These are phyloP conservation scores for Penicillium fuscoglaucum DNA, from an alignment of 2,329 filamentous ascomycete genomes.

Conservation along the genomic window DNA sequence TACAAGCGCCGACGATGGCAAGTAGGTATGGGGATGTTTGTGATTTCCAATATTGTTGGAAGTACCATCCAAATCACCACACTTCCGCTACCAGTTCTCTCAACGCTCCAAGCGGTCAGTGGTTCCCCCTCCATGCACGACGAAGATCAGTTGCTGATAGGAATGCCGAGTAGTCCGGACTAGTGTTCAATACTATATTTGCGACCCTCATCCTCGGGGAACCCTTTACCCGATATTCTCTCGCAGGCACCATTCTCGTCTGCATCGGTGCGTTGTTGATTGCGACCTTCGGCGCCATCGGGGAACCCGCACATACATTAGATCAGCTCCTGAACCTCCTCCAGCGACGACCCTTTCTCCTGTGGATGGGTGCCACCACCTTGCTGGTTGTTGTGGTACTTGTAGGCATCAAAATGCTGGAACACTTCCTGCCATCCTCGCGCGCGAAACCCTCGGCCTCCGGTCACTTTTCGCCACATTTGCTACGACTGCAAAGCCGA, in stretches of 20 bases:
- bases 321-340: constrained; percentile 77
- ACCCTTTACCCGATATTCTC: constrained; percentile 91
- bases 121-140: constrained; percentile 3
- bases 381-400: constrained; percentile 71
- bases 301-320: constrained; percentile 86
- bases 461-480: constrained; percentile 43
- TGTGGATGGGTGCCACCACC: constrained; percentile 84
- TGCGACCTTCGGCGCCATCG: constrained; percentile 88
- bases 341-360: constrained; percentile 70
- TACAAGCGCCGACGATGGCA: constrained; percentile 90
- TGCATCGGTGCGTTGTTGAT: constrained; percentile 87
- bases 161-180: constrained; percentile 61
- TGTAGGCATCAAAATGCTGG: constrained; percentile 53
- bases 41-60: constrained; percentile 88
- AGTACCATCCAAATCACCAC: constrained; percentile 98
- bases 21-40: constrained; percentile 94
- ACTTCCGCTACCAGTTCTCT: constrained; percentile 87
- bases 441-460: constrained; percentile 44
- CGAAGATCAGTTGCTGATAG: constrained; percentile 13
- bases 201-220: constrained; percentile 89
- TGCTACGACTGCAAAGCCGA: constrained; percentile 54
- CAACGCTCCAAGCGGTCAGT: constrained; percentile 78
- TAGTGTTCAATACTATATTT: constrained; percentile 98
- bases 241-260: constrained; percentile 84
- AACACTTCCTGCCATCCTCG: constrained; percentile 36